A percentile compares a stretch with the other conserved stretches of the same genome.
phyloP scores from a whole-genome alignment of 1,284 basidiomycete genomes.

The Trametes polyzona region DNA sequence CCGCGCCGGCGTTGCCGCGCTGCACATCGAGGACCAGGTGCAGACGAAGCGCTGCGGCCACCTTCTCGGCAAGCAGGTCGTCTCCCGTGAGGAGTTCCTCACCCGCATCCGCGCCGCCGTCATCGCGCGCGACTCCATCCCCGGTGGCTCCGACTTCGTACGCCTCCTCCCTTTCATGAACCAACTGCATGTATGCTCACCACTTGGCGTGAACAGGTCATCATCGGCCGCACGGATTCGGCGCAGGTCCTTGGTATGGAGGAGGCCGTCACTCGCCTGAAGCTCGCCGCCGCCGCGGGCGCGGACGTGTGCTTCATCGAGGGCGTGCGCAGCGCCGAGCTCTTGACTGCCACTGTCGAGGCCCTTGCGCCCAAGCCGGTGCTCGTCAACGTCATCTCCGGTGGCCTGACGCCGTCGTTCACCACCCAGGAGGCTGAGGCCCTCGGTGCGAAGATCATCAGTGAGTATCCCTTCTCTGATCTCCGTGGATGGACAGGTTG shows the following conservation, averaged over 20 bases:
- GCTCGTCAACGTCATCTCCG: conserved; percentile 79
- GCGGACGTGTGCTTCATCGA: conserved; percentile 88
- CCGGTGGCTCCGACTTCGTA: conserved; percentile 71
- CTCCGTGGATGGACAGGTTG: neutral
- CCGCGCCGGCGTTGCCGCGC: conserved; percentile 71
- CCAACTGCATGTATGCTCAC: conserved; percentile 39
- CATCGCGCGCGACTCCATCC: conserved; percentile 69
- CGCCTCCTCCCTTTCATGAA: conserved; percentile 27
- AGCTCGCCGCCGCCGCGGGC: conserved; percentile 73
- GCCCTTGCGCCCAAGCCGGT: conserved; percentile 74
- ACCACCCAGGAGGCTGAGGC: conserved; percentile 69
- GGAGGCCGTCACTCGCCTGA: conserved; percentile 72
- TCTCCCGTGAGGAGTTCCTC: conserved; percentile 76
- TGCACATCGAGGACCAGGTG: conserved; percentile 86
- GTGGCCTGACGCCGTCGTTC: conserved; percentile 75
- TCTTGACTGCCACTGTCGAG: conserved; percentile 65
- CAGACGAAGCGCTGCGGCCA: conserved; percentile 85
- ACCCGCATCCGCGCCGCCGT: conserved; percentile 80
- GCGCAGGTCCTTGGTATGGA: conserved; percentile 82
- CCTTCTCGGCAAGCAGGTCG: conserved; percentile 80
- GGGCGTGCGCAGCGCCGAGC: conserved; percentile 72
- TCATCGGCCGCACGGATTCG: conserved; percentile 84
- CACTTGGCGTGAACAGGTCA: conserved; percentile 46
- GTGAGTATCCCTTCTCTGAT: conserved; percentile 43
- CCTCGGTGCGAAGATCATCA: conserved; percentile 76